Evolutionary conservation across 225 moss, liverwort and hornwort genomes (phyloP).

Genomic region (Bryum argenteum): DNA sequence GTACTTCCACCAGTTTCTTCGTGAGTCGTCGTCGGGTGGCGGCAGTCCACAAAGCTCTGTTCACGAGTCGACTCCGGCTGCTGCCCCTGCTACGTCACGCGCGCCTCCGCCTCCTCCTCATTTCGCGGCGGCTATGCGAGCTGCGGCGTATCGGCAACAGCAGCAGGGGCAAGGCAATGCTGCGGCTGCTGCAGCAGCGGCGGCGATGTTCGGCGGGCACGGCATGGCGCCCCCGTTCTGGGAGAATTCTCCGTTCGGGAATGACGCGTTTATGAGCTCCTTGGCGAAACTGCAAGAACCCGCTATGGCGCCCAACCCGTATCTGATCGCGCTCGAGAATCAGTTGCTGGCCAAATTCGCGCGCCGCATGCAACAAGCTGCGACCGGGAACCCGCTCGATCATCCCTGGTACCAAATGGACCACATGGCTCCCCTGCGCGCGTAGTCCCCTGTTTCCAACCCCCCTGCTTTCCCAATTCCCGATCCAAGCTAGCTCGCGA

Average conservation of each 20-base stretch:
- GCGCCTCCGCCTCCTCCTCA: background rate
- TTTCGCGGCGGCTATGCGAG: constrained; percentile 27
- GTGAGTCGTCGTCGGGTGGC: constrained; percentile 5
- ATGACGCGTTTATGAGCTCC: constrained; percentile 26
- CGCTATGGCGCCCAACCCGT: constrained; percentile 33
- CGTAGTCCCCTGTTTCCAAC: background rate
- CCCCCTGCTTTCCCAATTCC: too few species aligned
- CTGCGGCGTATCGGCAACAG: constrained; percentile 21
- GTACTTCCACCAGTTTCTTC: constrained; percentile 34
- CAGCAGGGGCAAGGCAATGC: background rate
- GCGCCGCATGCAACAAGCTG: constrained; percentile 35
- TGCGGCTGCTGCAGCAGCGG: background rate
- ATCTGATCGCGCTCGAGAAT: constrained; percentile 42
- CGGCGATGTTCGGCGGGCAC: background rate
- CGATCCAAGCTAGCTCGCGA: too few species aligned
- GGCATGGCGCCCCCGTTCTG: constrained; percentile 21
- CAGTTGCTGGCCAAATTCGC: constrained; percentile 41
- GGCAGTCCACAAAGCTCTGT: background rate
- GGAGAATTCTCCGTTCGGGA: constrained; percentile 21
- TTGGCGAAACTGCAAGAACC: constrained; percentile 39
- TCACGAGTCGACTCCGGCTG: background rate
- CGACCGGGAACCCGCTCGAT: constrained; percentile 21
- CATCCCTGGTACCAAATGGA: constrained; percentile 36
- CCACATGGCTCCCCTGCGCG: constrained; percentile 36
- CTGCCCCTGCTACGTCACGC: constrained; percentile 19